Evolutionary conservation across 345 rosid genomes (phyloP), one percentile per base, ranked within the genome.

Genomic region (Bretschneidera sinensis): DNA sequence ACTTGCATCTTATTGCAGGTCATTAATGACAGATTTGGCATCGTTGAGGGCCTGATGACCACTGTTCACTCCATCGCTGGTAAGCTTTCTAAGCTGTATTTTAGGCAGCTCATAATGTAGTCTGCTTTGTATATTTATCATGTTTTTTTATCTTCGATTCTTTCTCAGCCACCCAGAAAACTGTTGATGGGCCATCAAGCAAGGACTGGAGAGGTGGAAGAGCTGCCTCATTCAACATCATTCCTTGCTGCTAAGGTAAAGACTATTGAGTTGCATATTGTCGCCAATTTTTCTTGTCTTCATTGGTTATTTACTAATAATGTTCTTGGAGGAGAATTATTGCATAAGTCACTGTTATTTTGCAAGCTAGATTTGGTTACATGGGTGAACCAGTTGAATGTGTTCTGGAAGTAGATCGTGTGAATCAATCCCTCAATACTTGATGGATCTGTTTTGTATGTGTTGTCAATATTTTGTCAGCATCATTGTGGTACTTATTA

Each of bases 191-290:
- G 9, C 96, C 94, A 57, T 88, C 94, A 50, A 67, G 45, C 67
- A 88, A 88, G 81, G 94, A 88, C 75, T 88, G 96, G 96, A 85
- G 94, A 76, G 96, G 96, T 74, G 96, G 96, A 69, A 83, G 96
- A 69, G 96, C 92, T 64, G 96, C 96, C 70, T 88, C 94, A 19
- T 88, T 85, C 67, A 88, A 87, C 81, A 87, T 87, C 74, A 87
- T 87, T 78, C 95, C 95, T 15, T 18, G 96, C 94, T 23, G 96
- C 96, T 24, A 88, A 88, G 90, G 92, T 83, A 63, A 20, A n/a
- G n/a, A n/a, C n/a, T n/a, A n/a, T n/a, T n/a, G n/a, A n/a, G n/a
- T n/a, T n/a, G n/a, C n/a, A n/a, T n/a, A n/a, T n/a, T 33, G 21
- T 47, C 11, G 10, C 45, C 45, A 39, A 39, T 39, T 39, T 1